Conservation (phyloP, 2,329 filamentous ascomycete species). For the Aspergillus piperis region DNA sequence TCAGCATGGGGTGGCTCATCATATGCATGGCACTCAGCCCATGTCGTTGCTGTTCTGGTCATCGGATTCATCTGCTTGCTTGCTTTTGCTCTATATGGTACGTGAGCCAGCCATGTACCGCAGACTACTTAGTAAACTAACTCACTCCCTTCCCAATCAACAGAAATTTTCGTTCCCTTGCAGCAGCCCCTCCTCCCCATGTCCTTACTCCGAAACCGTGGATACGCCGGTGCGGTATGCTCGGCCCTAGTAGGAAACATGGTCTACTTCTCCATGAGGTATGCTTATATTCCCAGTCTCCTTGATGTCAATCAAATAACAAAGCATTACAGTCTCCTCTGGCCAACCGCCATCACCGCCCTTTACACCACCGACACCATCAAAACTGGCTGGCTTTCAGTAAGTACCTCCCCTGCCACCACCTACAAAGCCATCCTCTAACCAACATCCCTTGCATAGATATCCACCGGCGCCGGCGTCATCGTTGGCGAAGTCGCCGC, state of each 20-base stretch:
- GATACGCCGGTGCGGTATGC: constrained; percentile 1
- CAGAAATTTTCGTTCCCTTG: constrained; percentile 5
- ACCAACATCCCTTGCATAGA: not conserved
- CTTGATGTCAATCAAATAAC: not conserved
- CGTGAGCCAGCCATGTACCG: not conserved
- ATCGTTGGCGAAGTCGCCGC: constrained; percentile 1
- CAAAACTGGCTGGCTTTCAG: constrained; percentile 3
- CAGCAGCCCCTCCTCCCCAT: constrained; percentile 4
- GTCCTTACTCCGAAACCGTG: constrained; percentile 4
- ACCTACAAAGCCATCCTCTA: no score
- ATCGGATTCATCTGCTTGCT: constrained; percentile 5
- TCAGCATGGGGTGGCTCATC: constrained; percentile 7
- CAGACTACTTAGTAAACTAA: not conserved
- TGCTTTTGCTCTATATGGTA: constrained; percentile 3
- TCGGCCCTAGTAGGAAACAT: constrained; percentile 7
- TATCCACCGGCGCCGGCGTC: constrained; percentile 3
- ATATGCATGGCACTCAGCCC: constrained; percentile 9
- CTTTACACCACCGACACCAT: constrained; percentile 5
- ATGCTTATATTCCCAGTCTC: not conserved
- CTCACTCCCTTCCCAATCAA: not conserved
- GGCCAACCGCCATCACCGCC: not conserved
- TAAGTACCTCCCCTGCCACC: not conserved
- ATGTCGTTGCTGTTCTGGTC: constrained; percentile 7
- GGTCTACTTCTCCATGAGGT: constrained; percentile 9
- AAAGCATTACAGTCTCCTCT: not conserved